Base-by-base conservation (phyloP, 768 basidiomycete species). In the Cystobasidium ongulense region DNA sequence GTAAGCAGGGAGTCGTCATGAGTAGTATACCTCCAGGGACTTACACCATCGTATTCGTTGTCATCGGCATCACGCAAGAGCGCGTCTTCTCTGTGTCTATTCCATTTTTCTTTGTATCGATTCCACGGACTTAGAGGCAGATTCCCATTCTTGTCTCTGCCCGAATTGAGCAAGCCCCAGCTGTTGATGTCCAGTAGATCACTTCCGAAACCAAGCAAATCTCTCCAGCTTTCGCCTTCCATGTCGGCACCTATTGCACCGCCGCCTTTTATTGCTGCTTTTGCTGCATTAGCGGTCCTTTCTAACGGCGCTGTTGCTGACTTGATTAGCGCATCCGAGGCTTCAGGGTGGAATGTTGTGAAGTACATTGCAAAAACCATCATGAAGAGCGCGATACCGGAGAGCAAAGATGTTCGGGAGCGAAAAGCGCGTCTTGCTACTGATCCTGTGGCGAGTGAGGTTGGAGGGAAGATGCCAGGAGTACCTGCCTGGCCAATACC, bases 61-160 rank as follows among this genome's bases (percentile, higher is more conserved):
- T 4, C 7, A 38, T 18, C 23, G 3, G 15, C 25, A 38, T 64
- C 7, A 27, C 39, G 36, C 29, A 64, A 64, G 5, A 64, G 18
- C 5, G 5, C 35, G 35, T 64, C 63, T 64, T 64, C 63, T 27
- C 25, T 35, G 36, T 41, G 23, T 46, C 41, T 64, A 3, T 11
- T 41, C 63, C 63, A 64, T 8, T 8, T 64, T 15, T 64, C 63
- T 27, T 64, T 41, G 23, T 31, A 64, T 17, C 63, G 31, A 36
- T 64, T 64, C 63, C 63, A 64, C 5, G 63, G 63, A 27, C 63
- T 64, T 25, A 64, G 23, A 39, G 63, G 63, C 33, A 64, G 41
- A 36, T 27, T 3, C 35, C 63, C 63, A 17, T 64, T 23, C 25
- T 46, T 46, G 18, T 64, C 63, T 17, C 63, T 27, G 5, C 63